These are phyloP conservation scores for Bathelium albidoporum DNA, from an alignment of 495 filamentous ascomycete species.

Conservation along the genomic window DNA sequence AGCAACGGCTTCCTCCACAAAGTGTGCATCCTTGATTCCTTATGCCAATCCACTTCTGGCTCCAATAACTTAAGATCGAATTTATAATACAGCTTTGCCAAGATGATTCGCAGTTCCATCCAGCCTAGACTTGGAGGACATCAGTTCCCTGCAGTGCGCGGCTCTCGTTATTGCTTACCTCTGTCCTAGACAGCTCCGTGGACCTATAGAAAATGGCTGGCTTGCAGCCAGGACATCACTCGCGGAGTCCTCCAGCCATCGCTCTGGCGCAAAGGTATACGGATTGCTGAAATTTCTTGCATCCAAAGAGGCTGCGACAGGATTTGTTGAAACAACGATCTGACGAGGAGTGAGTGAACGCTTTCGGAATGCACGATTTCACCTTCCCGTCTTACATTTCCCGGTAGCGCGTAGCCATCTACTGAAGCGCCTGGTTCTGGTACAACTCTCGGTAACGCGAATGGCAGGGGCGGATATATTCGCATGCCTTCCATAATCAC, in stretches of 20 bases:
- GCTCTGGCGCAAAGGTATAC: slow-evolving; percentile 23
- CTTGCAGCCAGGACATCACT: slow-evolving; percentile 20
- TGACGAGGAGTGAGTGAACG: no score
- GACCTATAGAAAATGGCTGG: slow-evolving; percentile 25
- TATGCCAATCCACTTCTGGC: neutral
- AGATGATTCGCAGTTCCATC: neutral
- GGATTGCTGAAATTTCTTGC: slow-evolving; percentile 20
- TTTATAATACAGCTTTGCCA: neutral
- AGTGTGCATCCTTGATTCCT: neutral
- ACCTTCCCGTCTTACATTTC: slow-evolving; percentile 6
- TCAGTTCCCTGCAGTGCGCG: neutral
- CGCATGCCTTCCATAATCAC: slow-evolving; percentile 45
- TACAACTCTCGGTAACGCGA: neutral
- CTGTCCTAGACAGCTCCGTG: slow-evolving; percentile 24
- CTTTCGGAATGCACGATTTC: neutral
- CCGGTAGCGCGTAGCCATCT: slow-evolving; percentile 31
- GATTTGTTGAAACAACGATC: neutral
- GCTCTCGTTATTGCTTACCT: neutral
- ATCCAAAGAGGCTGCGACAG: neutral
- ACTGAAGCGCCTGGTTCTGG: slow-evolving; percentile 30
- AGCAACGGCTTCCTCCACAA: neutral
- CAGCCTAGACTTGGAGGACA: neutral
- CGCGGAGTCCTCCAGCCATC: slow-evolving; percentile 17
- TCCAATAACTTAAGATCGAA: neutral
- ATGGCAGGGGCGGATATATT: slow-evolving; percentile 39